Conservation (phyloP, 305 asterid genomes). For the Caryopteris hybrid region DNA sequence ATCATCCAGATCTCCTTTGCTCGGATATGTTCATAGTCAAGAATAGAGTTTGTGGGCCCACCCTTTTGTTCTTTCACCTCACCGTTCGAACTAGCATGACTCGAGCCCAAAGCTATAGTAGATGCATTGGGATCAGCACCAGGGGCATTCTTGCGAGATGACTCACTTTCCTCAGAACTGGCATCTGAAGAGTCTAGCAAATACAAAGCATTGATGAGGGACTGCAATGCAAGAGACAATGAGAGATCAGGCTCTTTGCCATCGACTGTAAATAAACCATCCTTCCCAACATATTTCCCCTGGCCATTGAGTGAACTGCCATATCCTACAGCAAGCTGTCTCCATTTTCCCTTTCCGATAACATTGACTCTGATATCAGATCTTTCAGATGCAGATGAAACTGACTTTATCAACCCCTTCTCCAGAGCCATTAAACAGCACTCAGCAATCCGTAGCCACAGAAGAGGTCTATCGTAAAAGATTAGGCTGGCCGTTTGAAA, state of each 20-base stretch:
- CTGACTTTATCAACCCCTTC: constrained; percentile 59
- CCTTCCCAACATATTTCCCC: constrained; percentile 27
- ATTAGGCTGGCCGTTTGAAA: constrained; percentile 60
- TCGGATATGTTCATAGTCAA: constrained; percentile 44
- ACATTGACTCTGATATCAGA: constrained; percentile 56
- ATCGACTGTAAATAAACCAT: constrained; percentile 27
- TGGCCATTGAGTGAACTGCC: constrained; percentile 37
- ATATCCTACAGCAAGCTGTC: constrained; percentile 58
- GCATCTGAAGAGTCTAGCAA: constrained; percentile 47
- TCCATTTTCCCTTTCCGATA: constrained; percentile 92
- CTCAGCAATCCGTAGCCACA: constrained; percentile 91
- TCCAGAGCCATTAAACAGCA: constrained; percentile 93
- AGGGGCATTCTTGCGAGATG: constrained; percentile 22
- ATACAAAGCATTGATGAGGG: constrained; percentile 73
- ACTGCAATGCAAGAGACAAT: constrained; percentile 59
- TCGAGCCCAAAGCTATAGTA: constrained; percentile 24
- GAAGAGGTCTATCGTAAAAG: constrained; percentile 62
- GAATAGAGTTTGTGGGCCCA: constrained; percentile 38
- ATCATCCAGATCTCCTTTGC: constrained; percentile 64
- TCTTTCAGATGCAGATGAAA: constrained; percentile 27
- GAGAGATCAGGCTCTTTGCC: constrained; percentile 53
- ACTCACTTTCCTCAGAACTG: constrained; percentile 41
- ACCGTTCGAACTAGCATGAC: constrained; percentile 56
- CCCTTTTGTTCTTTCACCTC: constrained; percentile 76
- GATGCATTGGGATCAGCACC: constrained; percentile 24